Base-by-base conservation (phyloP, 2,329 filamentous ascomycete species). In the Stagonosporopsis chrysanthemi region DNA sequence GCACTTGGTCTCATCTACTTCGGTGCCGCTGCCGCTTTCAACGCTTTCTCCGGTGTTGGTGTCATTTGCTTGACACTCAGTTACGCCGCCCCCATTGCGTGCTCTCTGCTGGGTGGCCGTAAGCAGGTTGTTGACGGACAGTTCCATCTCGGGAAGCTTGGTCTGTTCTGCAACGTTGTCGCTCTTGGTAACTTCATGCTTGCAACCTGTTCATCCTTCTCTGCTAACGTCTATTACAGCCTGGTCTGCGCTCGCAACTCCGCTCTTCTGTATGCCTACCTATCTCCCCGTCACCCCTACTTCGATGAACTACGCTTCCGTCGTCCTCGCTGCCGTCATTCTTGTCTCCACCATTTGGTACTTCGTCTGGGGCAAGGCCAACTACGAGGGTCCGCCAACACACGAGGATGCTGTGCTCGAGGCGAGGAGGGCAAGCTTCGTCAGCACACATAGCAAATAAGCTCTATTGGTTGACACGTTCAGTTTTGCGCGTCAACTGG, bases 191-290 rank as follows among this genome's bases (percentile, higher is more conserved):
- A 85, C 90, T 80, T 66, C 82, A 81, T 26, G 4, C 11, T 24
- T n/a, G 12, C 19, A 12, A 15, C 26, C 2, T 17, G 7, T n/a
- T 9, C 5, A 14, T 14, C 11, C 4, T 7, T 23, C 26, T 15
- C 9, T 14, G 15, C 61, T 57, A 53, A 63, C 28, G 28, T 15
- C 2, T n/a, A 15, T 23, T 9, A 17, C 42, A 76, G 75, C 61
- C 42, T 91, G 89, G 89, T 88, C 86, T 52, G 65, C 82, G 14
- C 82, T 92, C 51, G 88, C 87, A 33, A 84, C 91, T 49, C 88
- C 89, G 1, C 83, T 91, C 15, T 91, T 91, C 81, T 91, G 86
- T 76, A 90, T 90, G 86, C 89, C 88, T 0, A 83, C 86, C 0
- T 76, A 76, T 40, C 78, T 90, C n/a, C 86, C 86, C 6, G 86